These are phyloP conservation scores for Adansonia rubrostipa DNA, from an alignment of 441 rosid species.

Conservation along the genomic window DNA sequence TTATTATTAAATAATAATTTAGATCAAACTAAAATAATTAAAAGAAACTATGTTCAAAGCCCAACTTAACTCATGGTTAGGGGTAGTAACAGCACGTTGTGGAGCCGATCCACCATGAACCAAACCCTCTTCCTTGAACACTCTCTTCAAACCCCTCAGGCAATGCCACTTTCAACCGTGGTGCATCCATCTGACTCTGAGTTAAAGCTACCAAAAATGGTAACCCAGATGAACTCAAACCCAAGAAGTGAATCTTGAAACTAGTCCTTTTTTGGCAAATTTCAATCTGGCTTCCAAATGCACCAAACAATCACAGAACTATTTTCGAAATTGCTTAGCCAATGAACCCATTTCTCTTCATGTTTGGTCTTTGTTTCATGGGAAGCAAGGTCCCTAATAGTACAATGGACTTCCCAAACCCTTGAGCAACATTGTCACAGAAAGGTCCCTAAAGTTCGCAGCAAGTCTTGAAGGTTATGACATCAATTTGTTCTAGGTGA, in stretches of 20 bases:
- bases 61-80: no score
- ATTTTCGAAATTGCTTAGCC: slow-evolving; percentile 45
- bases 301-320: slow-evolving; percentile 52
- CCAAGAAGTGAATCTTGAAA: slow-evolving; percentile 63
- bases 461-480: slow-evolving; percentile 56
- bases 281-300: slow-evolving; percentile 55
- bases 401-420: slow-evolving; percentile 43
- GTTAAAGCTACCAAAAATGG: slow-evolving; percentile 54
- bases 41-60: no score
- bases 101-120: slow-evolving; percentile 60
- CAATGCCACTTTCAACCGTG: slow-evolving; percentile 59
- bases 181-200: slow-evolving; percentile 14
- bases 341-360: slow-evolving; percentile 34
- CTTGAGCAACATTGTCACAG: slow-evolving; percentile 49
- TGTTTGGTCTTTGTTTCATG: slow-evolving; percentile 26
- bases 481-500: slow-evolving; percentile 41
- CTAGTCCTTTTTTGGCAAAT: slow-evolving; percentile 40
- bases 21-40: no score
- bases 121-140: slow-evolving; percentile 49
- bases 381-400: slow-evolving; percentile 51
- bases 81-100: slow-evolving; percentile 41
- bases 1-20: no score
- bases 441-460: slow-evolving; percentile 51
- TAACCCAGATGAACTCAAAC: slow-evolving; percentile 43
- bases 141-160: slow-evolving; percentile 65